Conservation (phyloP, 2,329 filamentous ascomycete genomes). For the Aspergillus pseudoviridinutans region DNA sequence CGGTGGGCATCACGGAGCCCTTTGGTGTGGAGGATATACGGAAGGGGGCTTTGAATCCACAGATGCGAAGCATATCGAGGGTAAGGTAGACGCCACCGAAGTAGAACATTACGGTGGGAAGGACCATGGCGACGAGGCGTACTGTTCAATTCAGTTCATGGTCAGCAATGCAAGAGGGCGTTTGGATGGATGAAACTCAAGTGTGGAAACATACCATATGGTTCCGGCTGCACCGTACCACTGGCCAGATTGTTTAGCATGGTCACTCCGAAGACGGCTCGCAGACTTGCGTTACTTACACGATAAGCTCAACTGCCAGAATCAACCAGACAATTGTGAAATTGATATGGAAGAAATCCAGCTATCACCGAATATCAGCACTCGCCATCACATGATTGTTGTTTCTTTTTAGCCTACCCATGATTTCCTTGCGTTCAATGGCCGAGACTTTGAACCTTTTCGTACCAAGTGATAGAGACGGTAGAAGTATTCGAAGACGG, state of each 20-base stretch:
- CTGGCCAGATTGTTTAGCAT: constrained; percentile 15
- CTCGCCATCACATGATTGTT: neutral
- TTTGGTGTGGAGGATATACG: constrained; percentile 62
- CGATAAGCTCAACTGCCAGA: constrained; percentile 39
- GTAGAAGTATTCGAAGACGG: constrained; percentile 43
- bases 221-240: constrained; percentile 38
- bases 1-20: constrained; percentile 55
- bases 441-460: constrained; percentile 35
- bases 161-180: neutral
- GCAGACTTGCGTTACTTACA: constrained; percentile 27
- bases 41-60: constrained; percentile 52
- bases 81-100: constrained; percentile 41
- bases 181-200: neutral
- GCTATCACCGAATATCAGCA: constrained; percentile 20
- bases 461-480: constrained; percentile 38
- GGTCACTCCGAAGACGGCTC: constrained; percentile 10
- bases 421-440: constrained; percentile 41
- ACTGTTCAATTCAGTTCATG: constrained; percentile 21
- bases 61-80: constrained; percentile 40
- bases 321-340: constrained; percentile 45
- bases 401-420: constrained; percentile 27
- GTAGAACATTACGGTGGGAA: constrained; percentile 45
- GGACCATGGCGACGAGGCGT: constrained; percentile 42
- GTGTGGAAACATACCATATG: constrained; percentile 31
- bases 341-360: constrained; percentile 46